Evolutionary conservation across 2,329 filamentous ascomycete genomes (phyloP).

Genomic region (Alternaria incomplexa): DNA sequence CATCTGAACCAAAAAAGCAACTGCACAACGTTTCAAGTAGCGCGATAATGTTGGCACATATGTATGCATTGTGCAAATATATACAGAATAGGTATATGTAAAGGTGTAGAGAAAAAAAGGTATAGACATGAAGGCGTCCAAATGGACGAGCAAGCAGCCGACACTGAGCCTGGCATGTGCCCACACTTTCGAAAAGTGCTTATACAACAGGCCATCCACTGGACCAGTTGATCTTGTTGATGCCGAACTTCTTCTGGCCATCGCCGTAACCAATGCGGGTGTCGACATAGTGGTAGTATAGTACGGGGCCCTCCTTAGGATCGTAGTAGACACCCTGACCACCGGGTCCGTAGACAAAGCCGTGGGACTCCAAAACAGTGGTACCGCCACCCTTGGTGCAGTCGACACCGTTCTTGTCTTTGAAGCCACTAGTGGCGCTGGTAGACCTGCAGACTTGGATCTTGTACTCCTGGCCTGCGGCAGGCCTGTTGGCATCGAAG

Average conservation of each 20-base stretch:
- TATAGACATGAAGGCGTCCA: neutral
- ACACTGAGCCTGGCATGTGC: neutral
- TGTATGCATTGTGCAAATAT: neutral
- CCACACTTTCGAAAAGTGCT: neutral
- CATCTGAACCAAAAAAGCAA: neutral
- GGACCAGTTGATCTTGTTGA: slow-evolving; percentile 59
- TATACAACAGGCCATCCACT: slow-evolving; percentile 57
- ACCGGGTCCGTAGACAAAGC: slow-evolving; percentile 68
- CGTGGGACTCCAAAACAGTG: slow-evolving; percentile 65
- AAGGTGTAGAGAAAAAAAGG: neutral
- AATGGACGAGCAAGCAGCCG: neutral
- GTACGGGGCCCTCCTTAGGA: slow-evolving; percentile 56
- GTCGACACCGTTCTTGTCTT: slow-evolving; percentile 59
- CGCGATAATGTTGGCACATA: neutral
- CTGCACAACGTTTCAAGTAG: neutral
- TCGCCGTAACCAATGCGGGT: slow-evolving; percentile 61
- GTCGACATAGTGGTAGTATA: slow-evolving; percentile 69
- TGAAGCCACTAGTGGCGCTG: slow-evolving; percentile 61
- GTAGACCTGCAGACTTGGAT: slow-evolving; percentile 69
- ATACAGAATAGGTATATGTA: neutral
- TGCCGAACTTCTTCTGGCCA: slow-evolving; percentile 59
- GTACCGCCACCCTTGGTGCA: slow-evolving; percentile 67
- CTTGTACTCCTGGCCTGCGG: slow-evolving; percentile 67
- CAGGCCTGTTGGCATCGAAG: slow-evolving; percentile 60
- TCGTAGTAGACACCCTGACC: slow-evolving; percentile 67